These are phyloP conservation scores for Globisporangium rhizosaccharum DNA, from an alignment of 352 stramenopile genomes.

Conservation along the genomic window DNA sequence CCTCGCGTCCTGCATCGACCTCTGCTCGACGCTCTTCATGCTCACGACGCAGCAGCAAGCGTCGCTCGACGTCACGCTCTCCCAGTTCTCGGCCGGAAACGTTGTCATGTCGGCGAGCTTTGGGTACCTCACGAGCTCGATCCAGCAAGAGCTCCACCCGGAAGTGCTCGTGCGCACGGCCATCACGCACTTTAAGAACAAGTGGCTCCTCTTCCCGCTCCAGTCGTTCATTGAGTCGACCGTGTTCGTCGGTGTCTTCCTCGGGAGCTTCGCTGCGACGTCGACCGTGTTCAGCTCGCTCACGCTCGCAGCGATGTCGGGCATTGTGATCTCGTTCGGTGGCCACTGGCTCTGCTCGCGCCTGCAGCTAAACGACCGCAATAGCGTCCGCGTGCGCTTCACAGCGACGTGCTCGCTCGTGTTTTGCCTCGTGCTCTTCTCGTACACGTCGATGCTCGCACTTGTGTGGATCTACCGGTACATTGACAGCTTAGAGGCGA, in stretches of 20 bases:
- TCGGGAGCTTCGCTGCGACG: conserved; percentile 65
- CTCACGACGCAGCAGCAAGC: conserved; percentile 31
- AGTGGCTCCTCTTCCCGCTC: conserved; percentile 68
- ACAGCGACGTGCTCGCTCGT: conserved; percentile 71
- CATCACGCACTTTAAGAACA: conserved; percentile 60
- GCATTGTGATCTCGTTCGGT: conserved; percentile 69
- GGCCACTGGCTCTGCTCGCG: conserved; percentile 63
- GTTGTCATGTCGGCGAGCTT: conserved; percentile 57
- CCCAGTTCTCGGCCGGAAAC: conserved; percentile 71
- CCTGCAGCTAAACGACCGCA: conserved; percentile 51
- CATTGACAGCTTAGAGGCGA: conserved; percentile 81
- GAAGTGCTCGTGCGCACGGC: conserved; percentile 46
- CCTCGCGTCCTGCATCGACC: conserved; percentile 56
- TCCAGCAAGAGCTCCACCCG: conserved; percentile 55
- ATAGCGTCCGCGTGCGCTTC: conserved; percentile 44
- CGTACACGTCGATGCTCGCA: conserved; percentile 62
- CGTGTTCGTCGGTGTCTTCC: conserved; percentile 68
- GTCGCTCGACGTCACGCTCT: conserved; percentile 42
- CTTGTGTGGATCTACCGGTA: conserved; percentile 81
- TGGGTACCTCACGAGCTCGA: conserved; percentile 63
- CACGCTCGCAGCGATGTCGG: conserved; percentile 63
- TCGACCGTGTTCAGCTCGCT: conserved; percentile 73
- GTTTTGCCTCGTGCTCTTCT: conserved; percentile 69
- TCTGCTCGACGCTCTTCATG: conserved; percentile 54
- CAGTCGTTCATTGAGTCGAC: conserved; percentile 70